Conservation (phyloP, 2,329 filamentous ascomycete species). For the Fusarium staphyleae region DNA sequence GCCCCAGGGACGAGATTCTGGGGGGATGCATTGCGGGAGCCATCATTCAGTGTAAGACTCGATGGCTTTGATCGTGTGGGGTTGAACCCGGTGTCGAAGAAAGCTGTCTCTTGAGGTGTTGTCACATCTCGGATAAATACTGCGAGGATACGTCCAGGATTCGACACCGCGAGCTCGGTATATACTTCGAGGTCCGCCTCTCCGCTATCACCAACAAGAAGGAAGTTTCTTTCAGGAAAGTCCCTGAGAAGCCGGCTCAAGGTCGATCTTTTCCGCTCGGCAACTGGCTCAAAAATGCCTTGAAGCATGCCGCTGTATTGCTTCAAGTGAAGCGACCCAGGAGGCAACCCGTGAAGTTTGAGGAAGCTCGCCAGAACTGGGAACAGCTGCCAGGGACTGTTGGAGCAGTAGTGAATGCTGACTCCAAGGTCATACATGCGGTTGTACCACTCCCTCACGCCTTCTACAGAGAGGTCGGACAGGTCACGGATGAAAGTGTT, state of each 20-base stretch:
- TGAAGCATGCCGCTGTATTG: slow-evolving; percentile 97
- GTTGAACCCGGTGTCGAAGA: slow-evolving; percentile 72
- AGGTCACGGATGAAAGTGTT: slow-evolving; percentile 94
- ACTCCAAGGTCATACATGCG: slow-evolving; percentile 81
- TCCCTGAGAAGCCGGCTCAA: slow-evolving; percentile 86
- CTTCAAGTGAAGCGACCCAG: slow-evolving; percentile 92
- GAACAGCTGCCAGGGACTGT: slow-evolving; percentile 97
- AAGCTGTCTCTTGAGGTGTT: slow-evolving; percentile 72
- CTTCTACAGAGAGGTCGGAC: slow-evolving; percentile 80
- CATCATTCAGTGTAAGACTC: slow-evolving; percentile 40
- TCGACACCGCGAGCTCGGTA: slow-evolving; percentile 85
- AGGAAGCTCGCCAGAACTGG: slow-evolving; percentile 89
- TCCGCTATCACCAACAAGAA: slow-evolving; percentile 93
- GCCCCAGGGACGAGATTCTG: slow-evolving; percentile 37
- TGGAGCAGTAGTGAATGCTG: slow-evolving; percentile 96
- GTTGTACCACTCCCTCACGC: slow-evolving; percentile 89
- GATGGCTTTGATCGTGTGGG: slow-evolving; percentile 38
- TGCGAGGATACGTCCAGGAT: slow-evolving; percentile 82
- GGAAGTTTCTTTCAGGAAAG: slow-evolving; percentile 87
- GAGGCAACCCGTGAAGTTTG: slow-evolving; percentile 77
- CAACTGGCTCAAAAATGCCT: slow-evolving; percentile 96
- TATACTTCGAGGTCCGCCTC: slow-evolving; percentile 98
- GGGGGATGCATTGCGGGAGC: slow-evolving; percentile 34
- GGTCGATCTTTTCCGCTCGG: slow-evolving; percentile 89
- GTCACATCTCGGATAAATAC: slow-evolving; percentile 97